Percentiles rank a stretch among this genome's conserved stretches.
phyloP scores from a whole-genome alignment of 176 grass and related monocot species.

The Dactylis glomerata region DNA sequence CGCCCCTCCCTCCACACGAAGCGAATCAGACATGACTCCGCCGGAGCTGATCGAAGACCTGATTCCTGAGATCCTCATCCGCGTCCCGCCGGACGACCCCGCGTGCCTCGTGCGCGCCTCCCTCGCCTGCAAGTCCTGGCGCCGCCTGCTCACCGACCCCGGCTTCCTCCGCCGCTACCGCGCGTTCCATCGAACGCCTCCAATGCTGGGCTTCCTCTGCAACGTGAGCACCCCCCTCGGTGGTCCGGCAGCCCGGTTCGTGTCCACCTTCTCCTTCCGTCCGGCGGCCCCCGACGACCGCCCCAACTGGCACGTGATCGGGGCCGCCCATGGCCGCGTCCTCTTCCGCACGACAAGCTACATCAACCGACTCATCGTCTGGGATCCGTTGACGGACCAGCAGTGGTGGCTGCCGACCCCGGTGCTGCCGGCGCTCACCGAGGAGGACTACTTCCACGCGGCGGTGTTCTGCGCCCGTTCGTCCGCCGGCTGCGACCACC shows the following conservation, averaged over 20 bases:
- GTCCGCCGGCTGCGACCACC: neutral
- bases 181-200: neutral
- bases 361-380: neutral
- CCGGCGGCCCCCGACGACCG: neutral
- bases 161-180: neutral
- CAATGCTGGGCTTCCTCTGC: neutral
- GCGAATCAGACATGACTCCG: too few species aligned
- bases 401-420: neutral
- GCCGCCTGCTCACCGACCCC: neutral
- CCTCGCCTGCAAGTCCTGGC: too few species aligned
- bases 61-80: too few species aligned
- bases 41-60: too few species aligned
- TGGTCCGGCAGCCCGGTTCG: neutral
- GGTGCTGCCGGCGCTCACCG: neutral
- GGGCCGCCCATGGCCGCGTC: neutral
- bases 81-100: too few species aligned
- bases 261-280: neutral
- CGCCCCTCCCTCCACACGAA: too few species aligned
- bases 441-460: neutral
- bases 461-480: neutral
- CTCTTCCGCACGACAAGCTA: neutral
- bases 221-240: neutral
- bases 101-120: too few species aligned
- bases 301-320: neutral
- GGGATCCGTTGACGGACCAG: neutral